Evolutionary conservation across 345 rosid genomes (phyloP), one percentile per base, ranked within the genome.

Genomic region (Physaria fendleri): DNA sequence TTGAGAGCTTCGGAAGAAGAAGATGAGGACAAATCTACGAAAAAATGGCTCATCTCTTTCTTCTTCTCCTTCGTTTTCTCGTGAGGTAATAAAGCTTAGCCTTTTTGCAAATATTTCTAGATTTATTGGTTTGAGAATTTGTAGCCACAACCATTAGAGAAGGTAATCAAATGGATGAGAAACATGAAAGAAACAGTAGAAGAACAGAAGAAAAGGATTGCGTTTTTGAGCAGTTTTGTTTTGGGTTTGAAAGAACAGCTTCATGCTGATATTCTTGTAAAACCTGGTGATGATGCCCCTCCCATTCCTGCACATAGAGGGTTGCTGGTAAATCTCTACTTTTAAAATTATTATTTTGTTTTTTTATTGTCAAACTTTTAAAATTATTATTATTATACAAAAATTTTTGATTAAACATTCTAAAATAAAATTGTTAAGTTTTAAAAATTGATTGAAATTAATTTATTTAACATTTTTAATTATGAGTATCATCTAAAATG

Each of bases 41-140:
- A 64, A 49, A 9, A 64, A 27, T 50, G 44, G 41, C 61, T 57
- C 56, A 1, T 42, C 65, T 40, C 20, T 57, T 63, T 63, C 59
- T 71, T 49, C 75, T 35, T 43, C 71, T 57, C 75, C 65, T 41
- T 58, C 64, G 56, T 74, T 62, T 76, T 64, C 85, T 54, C 71
- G 81, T 29, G 88, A 86, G 90, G 95, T 84, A 82, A 79, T n/a
- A n/a, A n/a, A n/a, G 83, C 76, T 70, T n/a, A n/a, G n/a, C 60
- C 5, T 59, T 14, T 35, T 13, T 17, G 2, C 21, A 15, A 53
- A 1, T 13, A 8, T 42, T 8, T 21, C 27, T 20, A 12, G 11
- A 20, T 10, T 21, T 21, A 43, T 5, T 21, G 0, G 15, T 43
- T 11, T 24, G 22, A 16, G 2, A 17, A 18, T 56, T 38, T 2